phyloP scores from a whole-genome alignment of 1,139 yeast genomes.

The Protomyces inouyei region DNA sequence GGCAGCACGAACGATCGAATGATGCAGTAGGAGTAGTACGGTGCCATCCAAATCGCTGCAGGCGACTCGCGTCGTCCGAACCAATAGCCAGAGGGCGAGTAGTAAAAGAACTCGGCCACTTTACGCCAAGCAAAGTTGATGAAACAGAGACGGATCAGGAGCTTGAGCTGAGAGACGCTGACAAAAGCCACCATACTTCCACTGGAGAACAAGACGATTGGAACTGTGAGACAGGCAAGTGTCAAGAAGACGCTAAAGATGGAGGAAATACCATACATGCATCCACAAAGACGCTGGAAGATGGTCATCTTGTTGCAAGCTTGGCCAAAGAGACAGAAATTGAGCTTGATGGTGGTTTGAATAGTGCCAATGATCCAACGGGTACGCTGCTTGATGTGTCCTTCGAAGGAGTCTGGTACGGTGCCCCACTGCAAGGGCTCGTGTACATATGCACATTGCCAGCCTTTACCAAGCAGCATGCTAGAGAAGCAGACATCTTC shows the following conservation, averaged over 20 bases:
- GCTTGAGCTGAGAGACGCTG: not conserved
- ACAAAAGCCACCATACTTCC: slow-evolving; percentile 9
- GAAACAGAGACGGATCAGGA: not conserved
- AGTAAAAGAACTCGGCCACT: slow-evolving; percentile 1
- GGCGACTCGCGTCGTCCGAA: not conserved
- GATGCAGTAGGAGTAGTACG: slow-evolving; percentile 1
- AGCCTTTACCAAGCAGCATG: slow-evolving; percentile 1
- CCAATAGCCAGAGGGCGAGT: slow-evolving; percentile 2
- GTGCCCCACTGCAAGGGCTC: slow-evolving; percentile 3
- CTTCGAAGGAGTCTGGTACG: not conserved
- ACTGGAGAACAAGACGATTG: slow-evolving; percentile 2
- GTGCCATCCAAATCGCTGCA: slow-evolving; percentile 8
- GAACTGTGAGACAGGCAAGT: not conserved
- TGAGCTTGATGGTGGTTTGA: slow-evolving; percentile 1
- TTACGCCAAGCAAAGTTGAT: not conserved
- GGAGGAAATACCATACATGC: not conserved
- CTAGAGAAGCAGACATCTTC: slow-evolving; percentile 1
- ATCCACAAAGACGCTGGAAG: not conserved
- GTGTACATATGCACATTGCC: slow-evolving; percentile 2
- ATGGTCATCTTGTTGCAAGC: not conserved
- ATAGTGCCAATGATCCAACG: slow-evolving; percentile 4
- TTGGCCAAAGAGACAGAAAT: not conserved
- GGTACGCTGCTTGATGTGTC: slow-evolving; percentile 1
- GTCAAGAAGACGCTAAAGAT: slow-evolving; percentile 6
- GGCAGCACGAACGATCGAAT: slow-evolving; percentile 4